These are phyloP conservation scores for Erythrophleum fordii DNA, from an alignment of 306 rosid genomes.

Conservation along the genomic window DNA sequence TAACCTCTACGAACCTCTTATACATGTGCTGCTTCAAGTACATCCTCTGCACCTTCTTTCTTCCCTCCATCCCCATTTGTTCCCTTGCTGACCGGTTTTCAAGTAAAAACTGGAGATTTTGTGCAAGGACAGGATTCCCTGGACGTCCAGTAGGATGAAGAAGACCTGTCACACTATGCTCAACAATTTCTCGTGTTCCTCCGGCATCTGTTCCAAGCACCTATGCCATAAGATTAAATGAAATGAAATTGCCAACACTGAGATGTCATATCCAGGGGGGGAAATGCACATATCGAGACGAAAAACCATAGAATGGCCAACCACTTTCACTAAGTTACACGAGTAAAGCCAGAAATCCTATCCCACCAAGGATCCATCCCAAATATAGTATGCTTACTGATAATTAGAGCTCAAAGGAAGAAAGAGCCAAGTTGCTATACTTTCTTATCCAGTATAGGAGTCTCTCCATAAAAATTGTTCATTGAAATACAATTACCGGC, in stretches of 20 bases:
- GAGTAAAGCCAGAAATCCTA: background rate
- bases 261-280: background rate
- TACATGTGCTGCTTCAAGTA: constrained; percentile 88
- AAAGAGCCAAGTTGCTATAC: background rate
- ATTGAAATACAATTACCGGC: background rate
- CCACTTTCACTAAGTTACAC: background rate
- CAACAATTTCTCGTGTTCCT: constrained; percentile 89
- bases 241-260: constrained; percentile 10
- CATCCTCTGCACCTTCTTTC: constrained; percentile 72
- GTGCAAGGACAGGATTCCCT: constrained; percentile 62
- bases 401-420: background rate
- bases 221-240: constrained; percentile 48
- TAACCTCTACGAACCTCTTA: constrained; percentile 72
- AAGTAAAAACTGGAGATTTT: constrained; percentile 69
- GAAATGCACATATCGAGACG: background rate
- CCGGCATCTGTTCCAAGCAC: constrained; percentile 94
- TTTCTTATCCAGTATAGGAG: background rate
- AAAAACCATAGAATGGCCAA: background rate
- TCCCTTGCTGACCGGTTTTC: constrained; percentile 59
- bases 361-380: background rate
- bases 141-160: constrained; percentile 71
- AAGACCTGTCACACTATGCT: constrained; percentile 80
- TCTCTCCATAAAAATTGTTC: background rate
- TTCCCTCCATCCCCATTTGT: constrained; percentile 79
- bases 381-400: background rate